A percentile compares a stretch with the other conserved stretches of the same genome.
These are phyloP conservation scores for Trichoderma brevicompactum DNA, from an alignment of 2,329 filamentous ascomycete species.

Conservation along the genomic window DNA sequence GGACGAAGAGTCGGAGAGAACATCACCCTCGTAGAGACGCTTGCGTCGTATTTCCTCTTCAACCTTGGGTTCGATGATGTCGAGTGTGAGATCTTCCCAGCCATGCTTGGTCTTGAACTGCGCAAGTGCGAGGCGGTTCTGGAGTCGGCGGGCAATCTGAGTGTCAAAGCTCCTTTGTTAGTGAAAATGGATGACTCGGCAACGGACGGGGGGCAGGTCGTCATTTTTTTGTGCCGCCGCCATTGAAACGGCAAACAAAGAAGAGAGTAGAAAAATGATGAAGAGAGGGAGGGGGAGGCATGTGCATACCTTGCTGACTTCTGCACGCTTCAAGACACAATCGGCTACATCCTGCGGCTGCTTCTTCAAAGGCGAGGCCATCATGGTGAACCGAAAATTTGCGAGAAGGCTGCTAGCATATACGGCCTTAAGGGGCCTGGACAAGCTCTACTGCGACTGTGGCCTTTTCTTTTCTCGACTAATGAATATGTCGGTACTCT, in stretches of 20 bases:
- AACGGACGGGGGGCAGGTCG: not conserved
- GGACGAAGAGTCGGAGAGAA: constrained; percentile 85
- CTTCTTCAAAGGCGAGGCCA: constrained; percentile 66
- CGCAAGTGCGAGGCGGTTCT: constrained; percentile 91
- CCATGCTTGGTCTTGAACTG: constrained; percentile 97
- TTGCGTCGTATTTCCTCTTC: constrained; percentile 78
- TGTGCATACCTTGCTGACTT: constrained; percentile 72
- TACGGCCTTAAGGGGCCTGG: constrained; percentile 11
- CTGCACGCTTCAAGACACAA: constrained; percentile 71
- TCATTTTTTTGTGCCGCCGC: too few relatives aligned
- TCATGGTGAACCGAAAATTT: constrained; percentile 37
- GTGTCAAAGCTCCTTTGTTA: constrained; percentile 27
- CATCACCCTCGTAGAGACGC: constrained; percentile 70
- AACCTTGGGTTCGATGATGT: constrained; percentile 81
- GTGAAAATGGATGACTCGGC: constrained; percentile 19
- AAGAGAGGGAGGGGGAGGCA: not conserved
- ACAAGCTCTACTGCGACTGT: constrained; percentile 11
- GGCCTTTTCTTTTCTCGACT: not conserved
- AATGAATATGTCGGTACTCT: not conserved
- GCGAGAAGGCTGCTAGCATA: constrained; percentile 14
- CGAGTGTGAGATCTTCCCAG: constrained; percentile 87
- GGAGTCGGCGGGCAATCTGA: constrained; percentile 89
- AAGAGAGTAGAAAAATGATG: not conserved
- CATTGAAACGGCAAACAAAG: too few relatives aligned
- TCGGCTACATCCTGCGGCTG: constrained; percentile 68